A percentile compares a stretch with the other conserved stretches of the same genome.
These are phyloP conservation scores for Psilocybe tampanensis DNA, from an alignment of 768 basidiomycete genomes.

Conservation along the genomic window DNA sequence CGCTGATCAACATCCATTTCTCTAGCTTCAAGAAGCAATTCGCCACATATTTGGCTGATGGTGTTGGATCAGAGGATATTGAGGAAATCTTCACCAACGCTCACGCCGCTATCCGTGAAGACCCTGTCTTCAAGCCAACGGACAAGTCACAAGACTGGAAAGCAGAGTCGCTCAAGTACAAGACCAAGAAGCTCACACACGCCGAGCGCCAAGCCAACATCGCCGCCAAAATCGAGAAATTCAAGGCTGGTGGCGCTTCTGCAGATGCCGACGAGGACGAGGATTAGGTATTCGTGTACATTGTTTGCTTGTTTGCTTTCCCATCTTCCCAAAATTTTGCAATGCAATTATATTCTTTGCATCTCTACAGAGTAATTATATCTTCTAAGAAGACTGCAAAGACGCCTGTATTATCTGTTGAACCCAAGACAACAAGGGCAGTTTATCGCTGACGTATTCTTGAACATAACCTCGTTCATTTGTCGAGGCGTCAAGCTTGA, in stretches of 20 bases:
- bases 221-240: constrained; percentile 87
- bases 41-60: constrained; percentile 92
- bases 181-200: constrained; percentile 65
- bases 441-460: constrained; percentile 39
- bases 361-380: background rate
- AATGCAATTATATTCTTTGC: constrained; percentile 1
- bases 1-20: background rate
- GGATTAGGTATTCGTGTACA: constrained; percentile 52
- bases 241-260: constrained; percentile 69
- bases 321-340: constrained; percentile 14
- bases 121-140: constrained; percentile 87
- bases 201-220: constrained; percentile 82
- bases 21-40: constrained; percentile 96
- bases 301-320: constrained; percentile 13
- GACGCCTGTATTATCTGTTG: constrained; percentile 40
- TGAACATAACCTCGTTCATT: constrained; percentile 41
- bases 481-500: constrained; percentile 46
- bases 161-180: constrained; percentile 76
- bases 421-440: constrained; percentile 56
- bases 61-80: constrained; percentile 93
- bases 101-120: constrained; percentile 94
- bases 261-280: constrained; percentile 65
- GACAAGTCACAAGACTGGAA: constrained; percentile 94
- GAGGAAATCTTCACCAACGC: constrained; percentile 95
- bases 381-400: background rate